Evolutionary conservation across 2,329 filamentous ascomycete species (phyloP).

Genomic region (Ambrosiella beaveri): DNA sequence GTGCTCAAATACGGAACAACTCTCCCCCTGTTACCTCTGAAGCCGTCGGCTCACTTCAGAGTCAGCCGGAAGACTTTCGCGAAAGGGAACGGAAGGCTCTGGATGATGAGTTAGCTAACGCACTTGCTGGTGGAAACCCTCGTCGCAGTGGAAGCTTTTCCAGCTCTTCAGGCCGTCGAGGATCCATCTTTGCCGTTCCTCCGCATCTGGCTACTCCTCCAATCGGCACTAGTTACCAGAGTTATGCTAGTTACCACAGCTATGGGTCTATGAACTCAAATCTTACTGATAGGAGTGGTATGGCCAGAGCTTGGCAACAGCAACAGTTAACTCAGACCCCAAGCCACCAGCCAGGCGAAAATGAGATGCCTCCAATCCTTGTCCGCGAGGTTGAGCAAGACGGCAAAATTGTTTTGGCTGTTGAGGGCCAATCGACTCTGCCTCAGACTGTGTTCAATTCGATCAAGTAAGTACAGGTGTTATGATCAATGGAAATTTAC

Average conservation of each 20-base stretch:
- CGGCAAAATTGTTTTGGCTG: slow-evolving; percentile 64
- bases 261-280: slow-evolving; percentile 34
- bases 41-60: no score
- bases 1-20: slow-evolving; percentile 32
- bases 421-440: slow-evolving; percentile 86
- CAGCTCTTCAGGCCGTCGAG: slow-evolving; percentile 19
- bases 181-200: slow-evolving; percentile 39
- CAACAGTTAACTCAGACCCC: slow-evolving; percentile 16
- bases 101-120: slow-evolving; percentile 24
- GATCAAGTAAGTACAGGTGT: slow-evolving; percentile 41
- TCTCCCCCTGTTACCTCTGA: slow-evolving; percentile 14
- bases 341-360: slow-evolving; percentile 18
- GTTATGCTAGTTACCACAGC: slow-evolving; percentile 41
- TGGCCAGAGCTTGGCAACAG: slow-evolving; percentile 17
- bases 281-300: slow-evolving; percentile 8
- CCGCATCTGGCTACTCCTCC: slow-evolving; percentile 50
- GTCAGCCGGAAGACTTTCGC: slow-evolving; percentile 19
- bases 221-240: slow-evolving; percentile 38
- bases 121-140: not conserved
- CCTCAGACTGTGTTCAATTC: slow-evolving; percentile 95
- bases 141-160: slow-evolving; percentile 9
- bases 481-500: not conserved
- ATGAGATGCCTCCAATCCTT: slow-evolving; percentile 55
- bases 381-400: slow-evolving; percentile 81
- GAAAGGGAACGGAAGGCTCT: slow-evolving; percentile 33